Evolutionary conservation across 805 yeast species (phyloP), one percentile per base, ranked within the genome.

Genomic region (Metschnikowia borealis): DNA sequence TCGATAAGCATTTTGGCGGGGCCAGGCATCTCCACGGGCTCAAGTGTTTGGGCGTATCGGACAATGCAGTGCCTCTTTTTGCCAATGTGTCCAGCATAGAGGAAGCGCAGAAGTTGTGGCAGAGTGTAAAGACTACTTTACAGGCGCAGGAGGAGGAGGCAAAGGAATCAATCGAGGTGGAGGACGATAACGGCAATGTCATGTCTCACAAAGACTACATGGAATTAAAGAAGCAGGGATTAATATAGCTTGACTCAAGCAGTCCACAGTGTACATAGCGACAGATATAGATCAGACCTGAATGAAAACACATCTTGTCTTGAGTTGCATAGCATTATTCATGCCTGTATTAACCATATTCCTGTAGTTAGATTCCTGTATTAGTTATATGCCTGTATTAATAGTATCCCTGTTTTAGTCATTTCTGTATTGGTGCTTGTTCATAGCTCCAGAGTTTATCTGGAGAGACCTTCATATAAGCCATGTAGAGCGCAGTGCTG

Each of bases 141-240:
- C 63, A 77, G 38, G 57, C 64, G 8, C 66, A 66, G 46, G 72
- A 73, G 32, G 70, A 70, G 21, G 71, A 75, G 47, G 63, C 61
- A 42, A 87, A 84, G 54, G 73, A 75, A 47, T 80, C 82, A 1
- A 77, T 85, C 11, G 96, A 94, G 65, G 87, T 91, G 34, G 98
- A 92, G 64, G 98, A 94, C 62, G 85, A 81, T 1, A 90, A 89
- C 15, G 99, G 98, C 10, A 92, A 94, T 62, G 96, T 89, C 14
- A 86, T 92, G 95, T 80, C 86, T 33, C 85, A 83, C 58, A 81
- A 82, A 57, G 91, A 89, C 39, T 92, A 88, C 66, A 76, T 83
- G 17, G 97, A 94, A 57, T 74, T 92, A 63, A 87, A 89, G 68
- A 85, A 81, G 57, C 98, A 92, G 69, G 98, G 97, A 0, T 71